Conservation (phyloP, 2,329 filamentous ascomycete genomes). For the Ophiocordyceps camponoti-saundersi region DNA sequence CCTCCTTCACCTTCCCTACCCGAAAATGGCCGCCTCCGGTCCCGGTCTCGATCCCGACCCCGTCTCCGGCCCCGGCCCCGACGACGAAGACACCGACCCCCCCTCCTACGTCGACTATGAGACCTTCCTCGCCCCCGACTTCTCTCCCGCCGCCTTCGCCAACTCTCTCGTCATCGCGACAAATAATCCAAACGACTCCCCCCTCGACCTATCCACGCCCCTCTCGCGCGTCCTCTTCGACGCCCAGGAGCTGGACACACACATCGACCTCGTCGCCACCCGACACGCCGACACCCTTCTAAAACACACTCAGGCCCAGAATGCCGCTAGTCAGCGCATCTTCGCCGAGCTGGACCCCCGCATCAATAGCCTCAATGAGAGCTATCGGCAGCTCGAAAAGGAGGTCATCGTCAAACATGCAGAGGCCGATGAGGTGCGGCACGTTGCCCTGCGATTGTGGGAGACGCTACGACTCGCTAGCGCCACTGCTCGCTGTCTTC, state of each 20-base stretch:
- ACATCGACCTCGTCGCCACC: slow-evolving; percentile 80
- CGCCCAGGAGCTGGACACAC: slow-evolving; percentile 89
- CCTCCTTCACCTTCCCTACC: not conserved
- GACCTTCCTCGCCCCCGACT: slow-evolving; percentile 67
- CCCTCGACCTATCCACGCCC: slow-evolving; percentile 84
- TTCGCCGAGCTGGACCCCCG: slow-evolving; percentile 65
- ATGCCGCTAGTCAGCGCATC: slow-evolving; percentile 53
- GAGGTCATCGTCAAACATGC: slow-evolving; percentile 78
- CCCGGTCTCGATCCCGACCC: not conserved
- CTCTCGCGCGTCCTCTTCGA: slow-evolving; percentile 90
- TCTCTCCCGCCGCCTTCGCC: slow-evolving; percentile 68
- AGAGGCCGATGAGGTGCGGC: slow-evolving; percentile 65
- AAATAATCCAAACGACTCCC: slow-evolving; percentile 80
- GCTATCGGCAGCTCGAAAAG: slow-evolving; percentile 69
- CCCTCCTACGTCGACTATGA: slow-evolving; percentile 93
- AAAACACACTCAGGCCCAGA: slow-evolving; percentile 58
- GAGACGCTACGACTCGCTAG: slow-evolving; percentile 63
- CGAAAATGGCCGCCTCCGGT: not conserved
- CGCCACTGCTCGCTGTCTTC: slow-evolving; percentile 60
- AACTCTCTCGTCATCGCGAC: slow-evolving; percentile 78
- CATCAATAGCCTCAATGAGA: slow-evolving; percentile 63
- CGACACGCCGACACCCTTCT: slow-evolving; percentile 70
- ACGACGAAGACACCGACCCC: slow-evolving; percentile 26
- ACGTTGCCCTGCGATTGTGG: slow-evolving; percentile 64
- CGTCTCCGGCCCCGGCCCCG: not conserved